These are phyloP conservation scores for Candida saitoana DNA, from an alignment of 805 yeast genomes.

Conservation along the genomic window DNA sequence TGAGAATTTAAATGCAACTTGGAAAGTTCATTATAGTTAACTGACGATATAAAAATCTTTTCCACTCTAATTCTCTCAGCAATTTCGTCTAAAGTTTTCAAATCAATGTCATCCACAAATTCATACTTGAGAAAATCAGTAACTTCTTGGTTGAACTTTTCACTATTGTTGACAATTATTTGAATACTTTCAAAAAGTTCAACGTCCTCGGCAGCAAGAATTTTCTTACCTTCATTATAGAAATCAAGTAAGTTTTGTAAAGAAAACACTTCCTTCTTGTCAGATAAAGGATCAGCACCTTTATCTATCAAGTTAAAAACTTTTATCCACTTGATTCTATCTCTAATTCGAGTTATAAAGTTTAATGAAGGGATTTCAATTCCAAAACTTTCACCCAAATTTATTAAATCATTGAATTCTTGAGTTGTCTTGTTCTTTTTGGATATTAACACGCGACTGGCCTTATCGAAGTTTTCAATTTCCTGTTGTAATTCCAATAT, in stretches of 20 bases:
- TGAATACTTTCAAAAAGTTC: constrained; percentile 28
- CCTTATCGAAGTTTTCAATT: constrained; percentile 47
- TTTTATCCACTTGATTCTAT: constrained; percentile 31
- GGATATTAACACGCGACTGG: constrained; percentile 39
- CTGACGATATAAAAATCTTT: constrained; percentile 20
- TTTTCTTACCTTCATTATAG: constrained; percentile 22
- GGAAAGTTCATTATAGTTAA: constrained; percentile 26
- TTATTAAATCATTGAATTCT: constrained; percentile 52
- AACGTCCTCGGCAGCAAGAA: constrained; percentile 27
- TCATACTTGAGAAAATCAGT: constrained; percentile 15
- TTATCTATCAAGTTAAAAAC: constrained; percentile 26
- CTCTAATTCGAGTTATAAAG: constrained; percentile 34
- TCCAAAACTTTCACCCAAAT: constrained; percentile 58
- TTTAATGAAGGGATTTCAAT: constrained; percentile 46
- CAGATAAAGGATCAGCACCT: constrained; percentile 39
- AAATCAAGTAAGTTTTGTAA: constrained; percentile 26
- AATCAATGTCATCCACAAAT: constrained; percentile 10
- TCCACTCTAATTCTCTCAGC: constrained; percentile 18
- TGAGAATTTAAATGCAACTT: constrained; percentile 20
- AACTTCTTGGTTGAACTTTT: constrained; percentile 17
- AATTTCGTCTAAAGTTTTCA: constrained; percentile 15
- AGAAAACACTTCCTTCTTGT: constrained; percentile 32
- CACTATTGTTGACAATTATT: constrained; percentile 22
- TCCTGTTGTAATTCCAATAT: constrained; percentile 50
- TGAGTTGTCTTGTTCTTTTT: constrained; percentile 28